These are phyloP conservation scores for Gossypium bickii DNA, from an alignment of 345 rosid species.

Conservation along the genomic window DNA sequence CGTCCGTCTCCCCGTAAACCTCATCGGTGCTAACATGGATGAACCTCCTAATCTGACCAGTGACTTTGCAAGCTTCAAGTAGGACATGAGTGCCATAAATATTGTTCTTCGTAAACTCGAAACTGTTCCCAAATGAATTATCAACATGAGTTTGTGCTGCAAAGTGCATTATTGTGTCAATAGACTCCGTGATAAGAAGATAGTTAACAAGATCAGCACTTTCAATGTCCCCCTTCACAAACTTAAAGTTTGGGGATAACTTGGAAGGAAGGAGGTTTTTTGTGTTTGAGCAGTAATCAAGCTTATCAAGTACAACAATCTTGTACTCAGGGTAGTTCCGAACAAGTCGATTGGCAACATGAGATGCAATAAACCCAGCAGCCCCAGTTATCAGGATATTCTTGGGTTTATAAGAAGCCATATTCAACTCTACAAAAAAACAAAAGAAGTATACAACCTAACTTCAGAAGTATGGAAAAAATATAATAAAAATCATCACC, in stretches of 20 bases:
- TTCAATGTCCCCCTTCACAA: not conserved
- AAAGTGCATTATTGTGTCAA: not conserved
- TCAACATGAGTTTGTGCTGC: not conserved
- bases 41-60: not conserved
- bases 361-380: not conserved
- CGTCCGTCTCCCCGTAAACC: not conserved
- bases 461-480: not conserved
- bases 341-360: not conserved
- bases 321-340: not conserved
- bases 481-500: not conserved
- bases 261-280: not conserved
- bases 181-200: not conserved
- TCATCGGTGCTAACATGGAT: not conserved
- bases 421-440: not conserved
- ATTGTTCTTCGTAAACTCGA: not conserved
- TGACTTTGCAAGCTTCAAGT: not conserved
- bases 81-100: not conserved
- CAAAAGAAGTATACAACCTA: not conserved
- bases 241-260: not conserved
- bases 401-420: not conserved
- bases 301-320: not conserved
- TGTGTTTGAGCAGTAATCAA: not conserved
- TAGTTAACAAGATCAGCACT: not conserved
- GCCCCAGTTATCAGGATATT: not conserved
- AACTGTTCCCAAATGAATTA: not conserved